Evolutionary conservation across 1,139 yeast species (phyloP).

Genomic region (Saccharomyces hybrid): DNA sequence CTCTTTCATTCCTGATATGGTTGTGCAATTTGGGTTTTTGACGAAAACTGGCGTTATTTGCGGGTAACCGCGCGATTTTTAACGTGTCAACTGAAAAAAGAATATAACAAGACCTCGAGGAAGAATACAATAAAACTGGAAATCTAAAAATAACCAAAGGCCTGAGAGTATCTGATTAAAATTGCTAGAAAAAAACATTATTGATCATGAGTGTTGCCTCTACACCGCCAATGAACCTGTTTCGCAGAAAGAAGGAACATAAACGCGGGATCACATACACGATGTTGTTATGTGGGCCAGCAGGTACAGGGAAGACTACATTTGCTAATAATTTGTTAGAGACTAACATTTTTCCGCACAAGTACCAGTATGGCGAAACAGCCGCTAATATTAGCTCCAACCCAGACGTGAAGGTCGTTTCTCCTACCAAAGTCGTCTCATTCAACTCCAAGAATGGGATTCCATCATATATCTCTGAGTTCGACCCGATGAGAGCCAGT

Average conservation of each 20-base stretch:
- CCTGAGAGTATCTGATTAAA: neutral
- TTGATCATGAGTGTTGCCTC: slow-evolving; percentile 1
- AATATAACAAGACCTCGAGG: neutral
- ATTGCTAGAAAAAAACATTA: neutral
- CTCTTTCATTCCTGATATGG: neutral
- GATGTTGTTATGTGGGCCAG: slow-evolving; percentile 66
- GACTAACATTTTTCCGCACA: slow-evolving; percentile 52
- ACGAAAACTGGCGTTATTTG: neutral
- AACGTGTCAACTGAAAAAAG: slow-evolving; percentile 1
- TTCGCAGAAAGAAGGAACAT: slow-evolving; percentile 54
- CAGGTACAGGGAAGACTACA: slow-evolving; percentile 79
- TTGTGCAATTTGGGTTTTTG: neutral
- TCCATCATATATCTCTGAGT: slow-evolving; percentile 28
- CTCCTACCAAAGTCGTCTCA: slow-evolving; percentile 33
- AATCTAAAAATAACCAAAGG: neutral
- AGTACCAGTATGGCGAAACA: slow-evolving; percentile 34
- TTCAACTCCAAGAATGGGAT: slow-evolving; percentile 32
- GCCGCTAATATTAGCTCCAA: slow-evolving; percentile 13
- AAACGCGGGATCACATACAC: slow-evolving; percentile 81
- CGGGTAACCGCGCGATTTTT: slow-evolving; percentile 4
- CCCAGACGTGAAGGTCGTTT: slow-evolving; percentile 11
- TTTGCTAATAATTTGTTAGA: slow-evolving; percentile 70
- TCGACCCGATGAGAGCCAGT: slow-evolving; percentile 36
- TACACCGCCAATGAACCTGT: slow-evolving; percentile 20
- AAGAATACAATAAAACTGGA: neutral